These are phyloP conservation scores for Ophiostoma piceae DNA, from an alignment of 2,329 filamentous ascomycete species.

Conservation along the genomic window DNA sequence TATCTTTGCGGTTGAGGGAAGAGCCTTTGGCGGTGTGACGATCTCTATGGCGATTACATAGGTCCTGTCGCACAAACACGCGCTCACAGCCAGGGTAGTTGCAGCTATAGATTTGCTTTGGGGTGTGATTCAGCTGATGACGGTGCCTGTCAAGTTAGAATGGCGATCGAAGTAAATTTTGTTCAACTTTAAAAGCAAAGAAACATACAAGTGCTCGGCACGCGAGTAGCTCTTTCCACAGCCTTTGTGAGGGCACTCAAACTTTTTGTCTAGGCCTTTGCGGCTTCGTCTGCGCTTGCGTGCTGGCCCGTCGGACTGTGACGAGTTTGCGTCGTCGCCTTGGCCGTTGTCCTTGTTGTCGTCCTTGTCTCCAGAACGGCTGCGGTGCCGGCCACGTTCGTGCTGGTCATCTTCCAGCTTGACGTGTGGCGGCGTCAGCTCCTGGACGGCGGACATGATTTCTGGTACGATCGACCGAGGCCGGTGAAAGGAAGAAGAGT, in stretches of 20 bases:
- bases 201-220: constrained; percentile 79
- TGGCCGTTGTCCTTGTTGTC: constrained; percentile 38
- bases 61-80: constrained; percentile 86
- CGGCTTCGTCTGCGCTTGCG: constrained; percentile 65
- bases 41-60: constrained; percentile 80
- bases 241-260: constrained; percentile 75
- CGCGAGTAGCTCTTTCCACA: constrained; percentile 96
- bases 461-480: background rate
- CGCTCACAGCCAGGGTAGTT: constrained; percentile 87
- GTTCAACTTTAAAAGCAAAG: background rate
- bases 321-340: constrained; percentile 44
- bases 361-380: constrained; percentile 34
- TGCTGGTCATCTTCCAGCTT: constrained; percentile 37
- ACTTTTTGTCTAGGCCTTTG: constrained; percentile 74
- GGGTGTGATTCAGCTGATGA: constrained; percentile 92
- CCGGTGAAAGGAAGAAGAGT: background rate
- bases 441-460: constrained; percentile 40
- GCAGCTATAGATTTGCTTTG: constrained; percentile 91
- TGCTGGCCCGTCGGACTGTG: constrained; percentile 49
- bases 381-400: constrained; percentile 40
- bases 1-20: constrained; percentile 68
- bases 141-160: constrained; percentile 54
- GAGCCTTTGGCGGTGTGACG: constrained; percentile 75
- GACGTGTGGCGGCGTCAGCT: constrained; percentile 39
- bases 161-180: background rate